Base-by-base conservation (phyloP, 2,329 filamentous ascomycete species). In the Trichoderma guizhouense region DNA sequence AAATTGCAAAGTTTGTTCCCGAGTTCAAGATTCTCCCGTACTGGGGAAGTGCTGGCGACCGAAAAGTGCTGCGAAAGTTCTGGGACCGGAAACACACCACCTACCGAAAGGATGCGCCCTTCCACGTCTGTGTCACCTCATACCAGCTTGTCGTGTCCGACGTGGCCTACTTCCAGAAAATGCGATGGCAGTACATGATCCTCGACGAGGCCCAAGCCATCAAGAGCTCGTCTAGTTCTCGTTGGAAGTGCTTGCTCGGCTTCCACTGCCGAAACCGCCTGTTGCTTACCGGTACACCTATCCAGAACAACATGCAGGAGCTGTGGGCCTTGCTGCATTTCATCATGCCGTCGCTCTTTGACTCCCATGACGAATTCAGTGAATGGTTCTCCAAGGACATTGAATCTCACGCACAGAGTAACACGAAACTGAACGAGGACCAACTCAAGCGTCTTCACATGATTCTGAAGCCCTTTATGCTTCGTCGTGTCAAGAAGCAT, bases 111-210 rank as follows among this genome's bases (percentile, higher is more conserved):
- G 94, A 98, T 72, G 94, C 95, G 0, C 91, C 94, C 15, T 98
- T 99, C 85, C 96, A 99, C 79, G 95, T 99, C 67, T 89, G 98
- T 66, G 91, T 99, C 62, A 99, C 96, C 0, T 98, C 95, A 0
- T 99, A 99, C 81, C 96, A 99, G 82, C 87, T 99, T 47, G 96
- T 99, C 30, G 96, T 99, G 24, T 93, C 95, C 30, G 96, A 99
- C 80, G 93, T 97, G 1, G 91, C 94, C 73, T 99, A 99, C 82
- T 98, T 99, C 85, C 95, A 98, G 83, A 98, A 98, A 86, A 96
- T 99, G 87, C 93, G 93, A 77, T 99, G 96, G 96, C 96, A 98
- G 83, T 98, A 99, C 85, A 99, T 99, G 96, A 98, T 99, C 81
- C 89, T 99, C 53, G 96, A 99, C 77, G 96, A 99, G 82, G 96